Evolutionary conservation across 139 green algal genomes (phyloP).

Genomic region (Chlamydomonas sp.): DNA sequence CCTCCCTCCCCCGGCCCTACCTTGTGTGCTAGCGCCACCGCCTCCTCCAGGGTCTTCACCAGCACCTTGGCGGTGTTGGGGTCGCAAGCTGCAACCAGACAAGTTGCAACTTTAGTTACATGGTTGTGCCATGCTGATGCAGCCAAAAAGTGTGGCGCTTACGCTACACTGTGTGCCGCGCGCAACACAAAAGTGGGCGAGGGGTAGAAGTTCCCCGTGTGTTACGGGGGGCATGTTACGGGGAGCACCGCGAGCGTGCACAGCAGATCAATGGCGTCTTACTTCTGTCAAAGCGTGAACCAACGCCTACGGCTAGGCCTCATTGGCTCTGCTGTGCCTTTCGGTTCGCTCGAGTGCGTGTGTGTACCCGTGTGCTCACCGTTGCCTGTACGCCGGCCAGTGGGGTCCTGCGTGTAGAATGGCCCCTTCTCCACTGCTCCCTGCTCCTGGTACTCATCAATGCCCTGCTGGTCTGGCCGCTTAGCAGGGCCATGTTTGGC

Average conservation of each 20-base stretch:
- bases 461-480: constrained; percentile 76
- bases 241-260: too few species aligned
- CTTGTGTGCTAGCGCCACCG: constrained; percentile 59
- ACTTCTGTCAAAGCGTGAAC: too few species aligned
- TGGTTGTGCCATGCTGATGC: neutral
- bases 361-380: constrained; percentile 45
- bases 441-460: constrained; percentile 79
- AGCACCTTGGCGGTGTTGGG: constrained; percentile 69
- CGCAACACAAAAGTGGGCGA: too few species aligned
- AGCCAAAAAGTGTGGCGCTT: neutral
- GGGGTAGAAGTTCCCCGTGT: too few species aligned
- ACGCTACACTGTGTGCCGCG: too few species aligned
- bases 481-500: constrained; percentile 82
- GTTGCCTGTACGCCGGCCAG: constrained; percentile 76
- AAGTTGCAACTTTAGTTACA: neutral
- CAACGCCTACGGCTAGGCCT: too few species aligned
- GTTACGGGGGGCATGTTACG: too few species aligned
- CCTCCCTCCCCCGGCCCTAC: constrained; percentile 19
- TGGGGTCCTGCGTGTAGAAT: constrained; percentile 81
- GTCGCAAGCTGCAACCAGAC: constrained; percentile 58
- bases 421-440: constrained; percentile 58
- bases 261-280: too few species aligned
- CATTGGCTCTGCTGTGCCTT: too few species aligned
- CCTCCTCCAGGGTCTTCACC: constrained; percentile 69
- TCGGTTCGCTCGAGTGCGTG: too few species aligned